These are phyloP conservation scores for Coniochaeta sp. DNA, from an alignment of 2,329 filamentous ascomycete genomes.

Conservation along the genomic window DNA sequence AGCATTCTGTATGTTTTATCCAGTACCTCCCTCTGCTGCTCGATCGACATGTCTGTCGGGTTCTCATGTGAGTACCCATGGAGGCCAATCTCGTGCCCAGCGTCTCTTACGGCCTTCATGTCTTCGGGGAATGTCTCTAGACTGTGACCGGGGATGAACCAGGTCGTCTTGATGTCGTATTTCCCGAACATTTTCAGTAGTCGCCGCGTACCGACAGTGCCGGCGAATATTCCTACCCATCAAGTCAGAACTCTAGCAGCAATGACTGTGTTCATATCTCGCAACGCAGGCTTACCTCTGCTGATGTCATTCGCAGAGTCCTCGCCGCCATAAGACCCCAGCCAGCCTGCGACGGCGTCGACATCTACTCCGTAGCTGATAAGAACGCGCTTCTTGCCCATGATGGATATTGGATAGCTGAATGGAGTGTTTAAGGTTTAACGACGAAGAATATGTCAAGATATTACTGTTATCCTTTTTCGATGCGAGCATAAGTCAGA, in stretches of 20 bases:
- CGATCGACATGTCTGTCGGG: slow-evolving; percentile 50
- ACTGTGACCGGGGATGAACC: slow-evolving; percentile 42
- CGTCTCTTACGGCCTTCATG: slow-evolving; percentile 34
- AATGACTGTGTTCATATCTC: background rate
- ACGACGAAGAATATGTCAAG: background rate
- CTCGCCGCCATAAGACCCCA: slow-evolving; percentile 23
- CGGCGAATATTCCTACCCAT: slow-evolving; percentile 54
- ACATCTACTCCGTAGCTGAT: slow-evolving; percentile 20
- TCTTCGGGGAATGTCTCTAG: slow-evolving; percentile 38
- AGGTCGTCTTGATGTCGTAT: slow-evolving; percentile 60
- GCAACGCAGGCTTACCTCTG: slow-evolving; percentile 11
- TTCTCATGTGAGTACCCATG: slow-evolving; percentile 26
- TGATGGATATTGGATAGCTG: slow-evolving; percentile 10
- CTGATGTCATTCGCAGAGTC: slow-evolving; percentile 23
- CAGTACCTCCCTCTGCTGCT: slow-evolving; percentile 69
- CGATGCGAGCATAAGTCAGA: slow-evolving; percentile 1
- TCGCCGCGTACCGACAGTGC: slow-evolving; percentile 56
- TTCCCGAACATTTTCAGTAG: slow-evolving; percentile 65
- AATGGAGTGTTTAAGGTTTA: background rate
- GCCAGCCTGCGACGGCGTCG: slow-evolving; percentile 23
- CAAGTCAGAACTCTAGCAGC: background rate
- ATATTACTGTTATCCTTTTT: background rate
- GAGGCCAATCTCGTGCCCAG: slow-evolving; percentile 42
- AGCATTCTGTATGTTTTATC: slow-evolving; percentile 67
- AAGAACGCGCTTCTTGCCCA: slow-evolving; percentile 29